Evolutionary conservation across 2,329 filamentous ascomycete species (phyloP), one percentile per base, ranked within the genome.

Genomic region (Epichloe hybrida): DNA sequence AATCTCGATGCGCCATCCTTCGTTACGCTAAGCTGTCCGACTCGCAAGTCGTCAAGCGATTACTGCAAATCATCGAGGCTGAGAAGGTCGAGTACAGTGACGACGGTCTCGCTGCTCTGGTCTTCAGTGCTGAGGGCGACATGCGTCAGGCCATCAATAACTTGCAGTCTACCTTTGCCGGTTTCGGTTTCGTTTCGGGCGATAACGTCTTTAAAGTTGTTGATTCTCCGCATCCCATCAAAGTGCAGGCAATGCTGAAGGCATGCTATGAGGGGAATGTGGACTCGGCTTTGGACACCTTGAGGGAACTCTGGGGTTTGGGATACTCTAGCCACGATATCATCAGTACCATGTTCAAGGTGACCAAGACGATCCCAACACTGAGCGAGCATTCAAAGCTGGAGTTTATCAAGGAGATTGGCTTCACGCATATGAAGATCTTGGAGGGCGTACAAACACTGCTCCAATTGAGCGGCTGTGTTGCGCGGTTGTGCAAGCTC

Each of bases 131-230:
- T 6, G 93, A 98, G 68, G 93, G 93, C 51, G 93, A 98, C 65
- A 98, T 98, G 93, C 82, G 93, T 54, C 93, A 98, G 70, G 93
- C 93, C 37, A 95, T 98, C 74, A 98, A 98, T 72, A 97, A 97
- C 67, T 70, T 98, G 58, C 93, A 98, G 67, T 94, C 87, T 58
- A 97, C 93, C 0, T 81, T 76, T 67, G 89, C 91, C 4, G 93
- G 93, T 1, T 98, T 97, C 62, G 91, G 90, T 1, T 94, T 98
- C 61, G 87, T 98, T n/a, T 94, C 84, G 51, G 90, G 90, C 15
- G 91, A 97, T 69, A 97, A 97, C 63, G 93, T 98, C 8, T 98
- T 98, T 75, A 88, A 86, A 61, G 93, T 98, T 8, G 93, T 98
- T 48, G 93, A 98, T 66, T 90, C 86, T 54, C 93, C 93, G 52